Conservation (phyloP, 306 rosid species). For the Albizia julibrissin region DNA sequence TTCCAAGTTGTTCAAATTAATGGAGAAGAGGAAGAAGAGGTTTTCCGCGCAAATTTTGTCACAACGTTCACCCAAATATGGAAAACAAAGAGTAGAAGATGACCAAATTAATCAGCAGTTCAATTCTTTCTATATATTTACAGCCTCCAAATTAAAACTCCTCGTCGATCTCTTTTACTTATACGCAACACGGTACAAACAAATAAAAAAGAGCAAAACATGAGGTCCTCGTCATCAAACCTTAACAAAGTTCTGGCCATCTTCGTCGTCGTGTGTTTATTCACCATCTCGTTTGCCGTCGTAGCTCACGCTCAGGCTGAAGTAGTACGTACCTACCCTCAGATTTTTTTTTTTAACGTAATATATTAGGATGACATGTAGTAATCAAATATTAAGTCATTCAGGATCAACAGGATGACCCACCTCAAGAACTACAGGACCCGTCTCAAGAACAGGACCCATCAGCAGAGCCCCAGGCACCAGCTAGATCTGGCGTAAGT, state of each 20-base stretch:
- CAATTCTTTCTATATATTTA: not conserved
- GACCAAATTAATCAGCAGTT: not conserved
- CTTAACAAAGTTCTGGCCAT: not conserved
- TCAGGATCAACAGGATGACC: not conserved
- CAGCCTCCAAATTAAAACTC: not conserved
- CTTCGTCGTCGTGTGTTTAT: not conserved
- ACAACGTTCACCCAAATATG: not conserved
- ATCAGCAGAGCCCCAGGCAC: not conserved
- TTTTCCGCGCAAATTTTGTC: not conserved
- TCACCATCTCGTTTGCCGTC: not conserved
- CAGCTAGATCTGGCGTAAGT: not conserved
- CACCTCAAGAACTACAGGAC: not conserved
- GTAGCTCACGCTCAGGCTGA: not conserved
- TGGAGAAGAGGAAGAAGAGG: not conserved
- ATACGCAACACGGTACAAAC: not conserved
- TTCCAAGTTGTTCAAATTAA: not conserved
- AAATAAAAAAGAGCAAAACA: not conserved
- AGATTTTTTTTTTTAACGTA: too few relatives aligned
- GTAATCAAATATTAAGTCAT: not conserved
- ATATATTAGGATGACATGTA: not conserved
- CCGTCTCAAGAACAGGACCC: not conserved
- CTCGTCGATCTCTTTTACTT: not conserved
- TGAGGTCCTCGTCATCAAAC: not conserved
- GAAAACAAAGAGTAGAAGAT: not conserved
- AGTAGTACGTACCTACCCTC: not conserved